These are phyloP conservation scores for Ceratobasidium sp. DNA, from an alignment of 1,284 basidiomycete genomes.

Conservation along the genomic window DNA sequence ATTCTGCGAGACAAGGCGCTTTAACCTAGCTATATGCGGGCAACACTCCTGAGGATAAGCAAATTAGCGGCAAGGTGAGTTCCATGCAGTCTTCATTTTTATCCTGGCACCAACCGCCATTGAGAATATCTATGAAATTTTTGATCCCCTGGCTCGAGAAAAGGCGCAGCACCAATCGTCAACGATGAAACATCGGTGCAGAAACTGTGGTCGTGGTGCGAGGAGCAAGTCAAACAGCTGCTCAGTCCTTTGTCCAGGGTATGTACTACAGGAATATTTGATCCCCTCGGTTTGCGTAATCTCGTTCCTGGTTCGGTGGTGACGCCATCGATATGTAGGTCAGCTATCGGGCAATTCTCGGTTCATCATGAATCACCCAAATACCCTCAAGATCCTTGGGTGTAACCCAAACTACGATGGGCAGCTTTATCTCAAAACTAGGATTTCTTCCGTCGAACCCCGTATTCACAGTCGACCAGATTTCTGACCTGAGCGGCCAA, in stretches of 20 bases:
- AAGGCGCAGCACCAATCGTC: no score
- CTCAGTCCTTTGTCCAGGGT: not conserved
- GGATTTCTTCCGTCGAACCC: slow-evolving; percentile 48
- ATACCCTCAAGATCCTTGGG: no score
- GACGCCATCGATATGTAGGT: not conserved
- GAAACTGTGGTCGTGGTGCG: not conserved
- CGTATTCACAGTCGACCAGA: slow-evolving; percentile 48
- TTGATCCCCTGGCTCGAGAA: no score
- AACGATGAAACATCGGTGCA: not conserved
- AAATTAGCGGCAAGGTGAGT: no score
- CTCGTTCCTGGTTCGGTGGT: no score
- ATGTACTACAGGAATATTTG: not conserved
- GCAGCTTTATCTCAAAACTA: not conserved
- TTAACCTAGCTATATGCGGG: no score
- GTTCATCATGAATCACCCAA: not conserved
- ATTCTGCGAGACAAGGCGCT: no score
- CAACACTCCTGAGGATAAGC: no score
- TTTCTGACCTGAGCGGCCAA: slow-evolving; percentile 52
- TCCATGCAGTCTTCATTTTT: no score
- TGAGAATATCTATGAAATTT: no score
- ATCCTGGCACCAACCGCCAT: no score
- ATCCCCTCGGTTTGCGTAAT: not conserved
- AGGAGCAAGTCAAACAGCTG: not conserved
- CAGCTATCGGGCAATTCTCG: not conserved
- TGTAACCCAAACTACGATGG: not conserved